phyloP scores from a whole-genome alignment of 164 flowering plant species.

The Liquidambar formosana region DNA sequence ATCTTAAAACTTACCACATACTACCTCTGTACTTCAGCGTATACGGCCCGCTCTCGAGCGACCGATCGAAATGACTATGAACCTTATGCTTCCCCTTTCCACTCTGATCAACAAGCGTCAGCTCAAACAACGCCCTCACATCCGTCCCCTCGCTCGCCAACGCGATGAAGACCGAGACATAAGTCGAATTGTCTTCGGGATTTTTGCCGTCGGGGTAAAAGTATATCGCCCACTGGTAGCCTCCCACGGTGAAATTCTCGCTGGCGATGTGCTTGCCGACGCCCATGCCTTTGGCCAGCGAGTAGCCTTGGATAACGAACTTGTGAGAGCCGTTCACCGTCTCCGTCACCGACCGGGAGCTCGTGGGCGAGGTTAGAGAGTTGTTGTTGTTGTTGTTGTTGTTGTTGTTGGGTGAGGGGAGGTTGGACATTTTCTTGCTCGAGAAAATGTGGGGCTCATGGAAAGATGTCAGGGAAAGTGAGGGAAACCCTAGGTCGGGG shows the following conservation, averaged over 20 bases:
- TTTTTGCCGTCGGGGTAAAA: conserved; percentile 85
- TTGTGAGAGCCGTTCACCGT: conserved; percentile 81
- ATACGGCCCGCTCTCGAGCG: conserved; percentile 52
- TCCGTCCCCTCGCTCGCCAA: conserved; percentile 59
- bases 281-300: conserved; percentile 95
- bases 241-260: conserved; percentile 85
- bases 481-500: neutral
- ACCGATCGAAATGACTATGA: conserved; percentile 52
- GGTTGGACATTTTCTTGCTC: neutral
- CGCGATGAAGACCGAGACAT: conserved; percentile 55
- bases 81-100: conserved; percentile 50
- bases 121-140: conserved; percentile 49
- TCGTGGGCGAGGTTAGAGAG: conserved; percentile 28
- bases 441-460: neutral
- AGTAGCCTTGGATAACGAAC: conserved; percentile 82
- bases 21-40: conserved; percentile 52
- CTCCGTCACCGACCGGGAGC: conserved; percentile 43
- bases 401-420: neutral
- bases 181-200: conserved; percentile 84
- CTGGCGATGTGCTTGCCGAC: conserved; percentile 96
- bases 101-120: conserved; percentile 46
- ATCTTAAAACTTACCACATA: conserved; percentile 38
- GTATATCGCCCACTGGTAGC: conserved; percentile 90
- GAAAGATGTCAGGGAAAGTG: neutral
- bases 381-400: neutral